These are phyloP conservation scores for Penicillium egyptiacum DNA, from an alignment of 495 filamentous ascomycete species.

Conservation along the genomic window DNA sequence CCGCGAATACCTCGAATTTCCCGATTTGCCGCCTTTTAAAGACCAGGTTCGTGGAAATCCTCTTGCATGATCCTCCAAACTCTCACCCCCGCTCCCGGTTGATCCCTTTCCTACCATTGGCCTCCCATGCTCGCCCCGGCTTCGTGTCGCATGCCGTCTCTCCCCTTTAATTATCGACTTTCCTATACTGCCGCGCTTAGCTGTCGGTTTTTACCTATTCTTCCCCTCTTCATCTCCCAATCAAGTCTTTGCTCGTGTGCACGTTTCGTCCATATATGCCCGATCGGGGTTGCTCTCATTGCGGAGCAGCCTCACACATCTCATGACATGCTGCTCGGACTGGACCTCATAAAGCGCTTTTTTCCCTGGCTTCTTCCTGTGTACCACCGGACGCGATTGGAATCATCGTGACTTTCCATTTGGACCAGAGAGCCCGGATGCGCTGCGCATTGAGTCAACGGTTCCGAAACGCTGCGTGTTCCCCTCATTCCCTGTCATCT, in stretches of 20 bases:
- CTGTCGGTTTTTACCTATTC: neutral
- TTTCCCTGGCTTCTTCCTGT: conserved; percentile 12
- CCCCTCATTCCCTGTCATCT: conserved; percentile 8
- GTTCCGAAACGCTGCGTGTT: conserved; percentile 6
- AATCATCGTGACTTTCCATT: conserved; percentile 28
- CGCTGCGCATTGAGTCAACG: conserved; percentile 14
- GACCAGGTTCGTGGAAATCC: conserved; percentile 20
- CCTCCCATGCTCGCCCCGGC: conserved; percentile 8
- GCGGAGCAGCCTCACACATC: conserved; percentile 30
- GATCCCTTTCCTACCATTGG: conserved; percentile 28
- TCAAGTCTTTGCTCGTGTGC: conserved; percentile 12
- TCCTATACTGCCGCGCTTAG: conserved; percentile 30
- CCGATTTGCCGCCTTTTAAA: conserved; percentile 1
- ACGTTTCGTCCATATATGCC: conserved; percentile 17
- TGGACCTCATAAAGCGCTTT: conserved; percentile 13
- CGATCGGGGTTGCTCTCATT: conserved; percentile 15
- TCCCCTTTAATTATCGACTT: conserved; percentile 19
- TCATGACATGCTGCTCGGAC: conserved; percentile 24
- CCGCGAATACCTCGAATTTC: neutral
- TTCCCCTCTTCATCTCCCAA: conserved; percentile 19
- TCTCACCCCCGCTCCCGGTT: conserved; percentile 13
- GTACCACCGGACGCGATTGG: conserved; percentile 22
- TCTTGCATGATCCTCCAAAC: conserved; percentile 19
- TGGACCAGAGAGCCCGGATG: conserved; percentile 10
- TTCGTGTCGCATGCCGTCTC: conserved; percentile 20